These are phyloP conservation scores for Gloeostereum incarnatum DNA, from an alignment of 768 basidiomycete species.

Conservation along the genomic window DNA sequence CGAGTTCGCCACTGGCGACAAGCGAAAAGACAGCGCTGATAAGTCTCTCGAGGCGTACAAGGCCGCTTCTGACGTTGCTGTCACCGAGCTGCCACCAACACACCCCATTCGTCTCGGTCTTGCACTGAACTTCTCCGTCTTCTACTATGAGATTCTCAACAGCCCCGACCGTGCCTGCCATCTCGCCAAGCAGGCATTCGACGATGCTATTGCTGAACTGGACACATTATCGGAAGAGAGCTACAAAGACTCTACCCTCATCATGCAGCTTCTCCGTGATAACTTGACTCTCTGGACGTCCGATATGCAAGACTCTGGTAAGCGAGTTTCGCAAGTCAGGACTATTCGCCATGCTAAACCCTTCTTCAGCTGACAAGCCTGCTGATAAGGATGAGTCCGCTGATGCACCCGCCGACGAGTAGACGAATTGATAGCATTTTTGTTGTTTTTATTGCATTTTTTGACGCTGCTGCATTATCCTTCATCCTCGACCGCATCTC, in stretches of 20 bases:
- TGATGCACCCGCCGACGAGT: constrained; percentile 61
- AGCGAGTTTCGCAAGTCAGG: constrained; percentile 16
- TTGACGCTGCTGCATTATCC: constrained; percentile 6
- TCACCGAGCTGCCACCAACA: constrained; percentile 90
- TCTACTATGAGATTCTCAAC: constrained; percentile 99
- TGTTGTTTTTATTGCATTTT: constrained; percentile 5
- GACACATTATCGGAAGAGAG: constrained; percentile 98
- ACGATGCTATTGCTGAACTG: constrained; percentile 97
- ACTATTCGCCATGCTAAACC: constrained; percentile 8
- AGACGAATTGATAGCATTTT: constrained; percentile 24
- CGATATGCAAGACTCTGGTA: constrained; percentile 91
- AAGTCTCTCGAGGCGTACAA: constrained; percentile 97
- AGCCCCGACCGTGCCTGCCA: constrained; percentile 97
- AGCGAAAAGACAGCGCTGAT: constrained; percentile 94
- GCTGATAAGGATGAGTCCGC: constrained; percentile 63
- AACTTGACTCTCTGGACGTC: constrained; percentile 98
- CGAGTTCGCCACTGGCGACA: constrained; percentile 96
- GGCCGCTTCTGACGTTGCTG: constrained; percentile 94
- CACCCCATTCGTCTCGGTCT: constrained; percentile 98
- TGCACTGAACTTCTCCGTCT: constrained; percentile 98
- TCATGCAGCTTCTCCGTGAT: constrained; percentile 94
- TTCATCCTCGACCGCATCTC: constrained; percentile 1
- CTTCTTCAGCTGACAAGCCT: constrained; percentile 49
- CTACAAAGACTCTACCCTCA: constrained; percentile 98
- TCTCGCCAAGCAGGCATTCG: constrained; percentile 98